Percentiles rank a stretch among this genome's conserved stretches.
phyloP scores from a whole-genome alignment of 306 rosid species.

The Sesbania bispinosa region DNA sequence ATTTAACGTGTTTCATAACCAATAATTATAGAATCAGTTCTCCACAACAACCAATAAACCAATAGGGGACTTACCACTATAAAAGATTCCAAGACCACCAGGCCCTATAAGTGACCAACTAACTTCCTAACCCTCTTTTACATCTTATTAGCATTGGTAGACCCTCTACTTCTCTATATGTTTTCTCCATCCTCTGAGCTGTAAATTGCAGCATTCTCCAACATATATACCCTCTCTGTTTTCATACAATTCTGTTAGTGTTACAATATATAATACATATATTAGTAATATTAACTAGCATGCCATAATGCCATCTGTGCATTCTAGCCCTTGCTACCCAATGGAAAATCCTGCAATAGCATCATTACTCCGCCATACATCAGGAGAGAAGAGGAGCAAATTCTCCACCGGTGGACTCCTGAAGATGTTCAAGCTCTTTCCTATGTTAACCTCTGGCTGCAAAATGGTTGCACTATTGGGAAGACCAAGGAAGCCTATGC shows the following conservation, averaged over 20 bases:
- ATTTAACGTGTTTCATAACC: no score
- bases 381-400: conserved; percentile 41
- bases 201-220: conserved; percentile 16
- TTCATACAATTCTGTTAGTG: conserved; percentile 13
- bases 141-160: conserved; percentile 16
- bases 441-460: conserved; percentile 90
- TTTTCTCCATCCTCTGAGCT: conserved; percentile 9
- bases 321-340: conserved; percentile 67
- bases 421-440: conserved; percentile 76
- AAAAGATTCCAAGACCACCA: conserved; percentile 50
- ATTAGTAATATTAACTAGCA: background rate
- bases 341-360: conserved; percentile 76
- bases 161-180: conserved; percentile 25
- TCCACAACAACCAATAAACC: no score
- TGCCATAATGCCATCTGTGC: conserved; percentile 59
- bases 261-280: background rate
- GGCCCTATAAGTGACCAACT: conserved; percentile 35
- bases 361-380: conserved; percentile 52
- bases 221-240: background rate
- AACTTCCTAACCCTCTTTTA: conserved; percentile 24
- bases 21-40: no score
- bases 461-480: conserved; percentile 92
- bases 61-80: no score
- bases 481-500: conserved; percentile 65
- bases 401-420: conserved; percentile 56